phyloP scores from a whole-genome alignment of 306 rosid genomes.

The Acacia acuminata region DNA sequence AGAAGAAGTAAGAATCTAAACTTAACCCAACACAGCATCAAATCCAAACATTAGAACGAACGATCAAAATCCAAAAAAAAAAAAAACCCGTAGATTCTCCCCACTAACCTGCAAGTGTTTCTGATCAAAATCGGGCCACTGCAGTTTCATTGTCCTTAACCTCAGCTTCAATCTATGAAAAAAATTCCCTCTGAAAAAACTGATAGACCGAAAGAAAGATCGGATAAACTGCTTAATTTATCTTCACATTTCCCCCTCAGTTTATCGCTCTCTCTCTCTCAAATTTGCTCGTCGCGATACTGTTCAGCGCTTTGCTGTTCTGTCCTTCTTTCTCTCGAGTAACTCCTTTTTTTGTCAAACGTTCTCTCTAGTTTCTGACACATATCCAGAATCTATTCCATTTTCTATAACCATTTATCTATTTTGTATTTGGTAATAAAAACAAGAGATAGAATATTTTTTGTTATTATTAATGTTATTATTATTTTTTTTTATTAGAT shows the following conservation, averaged over 20 bases:
- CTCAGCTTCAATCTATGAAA: slow-evolving; percentile 1
- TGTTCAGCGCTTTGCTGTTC: neutral
- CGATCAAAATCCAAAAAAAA: neutral
- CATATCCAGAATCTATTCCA: slow-evolving; percentile 1
- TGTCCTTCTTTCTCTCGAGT: neutral
- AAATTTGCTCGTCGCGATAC: neutral
- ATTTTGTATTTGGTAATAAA: neutral
- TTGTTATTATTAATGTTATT: no score
- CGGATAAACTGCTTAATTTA: slow-evolving; percentile 12
- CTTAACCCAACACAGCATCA: neutral
- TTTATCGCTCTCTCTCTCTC: neutral
- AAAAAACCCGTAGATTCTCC: neutral
- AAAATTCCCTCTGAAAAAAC: neutral
- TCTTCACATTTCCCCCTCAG: slow-evolving; percentile 16
- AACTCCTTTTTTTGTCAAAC: neutral
- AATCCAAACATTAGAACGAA: neutral
- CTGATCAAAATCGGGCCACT: slow-evolving; percentile 36
- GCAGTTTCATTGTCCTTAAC: slow-evolving; percentile 45
- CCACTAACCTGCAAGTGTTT: slow-evolving; percentile 42
- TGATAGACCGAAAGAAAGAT: slow-evolving; percentile 9
- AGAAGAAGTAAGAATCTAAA: neutral
- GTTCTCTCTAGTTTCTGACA: neutral
- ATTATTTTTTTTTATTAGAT: no score
- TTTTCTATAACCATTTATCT: neutral
- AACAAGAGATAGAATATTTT: no score